Conservation (phyloP, 768 basidiomycete species). For the Kwoniella newhampshirensis region DNA sequence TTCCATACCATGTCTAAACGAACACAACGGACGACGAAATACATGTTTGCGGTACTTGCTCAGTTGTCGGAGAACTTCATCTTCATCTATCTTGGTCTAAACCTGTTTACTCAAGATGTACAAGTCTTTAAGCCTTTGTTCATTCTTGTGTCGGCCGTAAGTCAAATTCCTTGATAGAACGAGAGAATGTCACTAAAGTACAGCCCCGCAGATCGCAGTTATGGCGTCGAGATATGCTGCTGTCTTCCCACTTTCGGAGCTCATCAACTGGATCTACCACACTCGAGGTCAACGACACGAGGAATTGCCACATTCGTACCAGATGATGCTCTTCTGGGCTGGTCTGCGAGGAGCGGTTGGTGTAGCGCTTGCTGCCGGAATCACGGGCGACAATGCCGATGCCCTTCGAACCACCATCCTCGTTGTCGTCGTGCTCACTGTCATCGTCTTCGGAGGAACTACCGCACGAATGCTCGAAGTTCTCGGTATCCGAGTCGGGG, state of each 20-base stretch:
- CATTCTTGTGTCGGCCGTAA: conserved; percentile 78
- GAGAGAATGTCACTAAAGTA: neutral
- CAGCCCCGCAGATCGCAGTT: conserved; percentile 64
- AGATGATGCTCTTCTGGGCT: conserved; percentile 99
- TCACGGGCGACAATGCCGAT: conserved; percentile 88
- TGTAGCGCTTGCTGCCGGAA: conserved; percentile 93
- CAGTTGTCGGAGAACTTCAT: conserved; percentile 98
- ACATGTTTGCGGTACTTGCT: conserved; percentile 90
- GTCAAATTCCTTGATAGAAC: conserved; percentile 22
- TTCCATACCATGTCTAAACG: conserved; percentile 98
- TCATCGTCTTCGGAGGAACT: conserved; percentile 94
- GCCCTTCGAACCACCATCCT: conserved; percentile 90
- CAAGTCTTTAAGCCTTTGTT: conserved; percentile 94
- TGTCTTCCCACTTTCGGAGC: conserved; percentile 90
- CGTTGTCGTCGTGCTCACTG: conserved; percentile 91
- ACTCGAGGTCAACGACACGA: conserved; percentile 84
- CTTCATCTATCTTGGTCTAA: conserved; percentile 96
- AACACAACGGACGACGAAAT: conserved; percentile 90
- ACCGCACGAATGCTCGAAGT: conserved; percentile 95
- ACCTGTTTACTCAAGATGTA: conserved; percentile 87
- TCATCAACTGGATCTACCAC: conserved; percentile 86
- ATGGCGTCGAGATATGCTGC: conserved; percentile 92
- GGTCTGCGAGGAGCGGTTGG: conserved; percentile 95
- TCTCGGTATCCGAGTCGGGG: conserved; percentile 90
- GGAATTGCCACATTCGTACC: conserved; percentile 94